Base-by-base conservation (phyloP, 225 moss, liverwort and hornwort species). In the Takakia lepidozioides region DNA sequence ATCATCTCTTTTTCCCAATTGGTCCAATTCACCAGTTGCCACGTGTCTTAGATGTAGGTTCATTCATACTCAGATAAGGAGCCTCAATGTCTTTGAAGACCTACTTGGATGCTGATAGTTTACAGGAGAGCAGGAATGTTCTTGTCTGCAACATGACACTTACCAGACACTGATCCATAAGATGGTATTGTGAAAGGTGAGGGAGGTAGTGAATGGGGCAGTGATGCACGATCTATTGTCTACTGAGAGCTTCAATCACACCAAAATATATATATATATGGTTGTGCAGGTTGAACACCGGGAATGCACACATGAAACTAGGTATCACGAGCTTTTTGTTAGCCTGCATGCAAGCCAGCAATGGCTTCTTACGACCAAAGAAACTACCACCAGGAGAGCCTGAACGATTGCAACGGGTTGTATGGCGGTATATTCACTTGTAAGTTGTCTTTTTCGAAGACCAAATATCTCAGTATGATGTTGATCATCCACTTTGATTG, bases 341-440 rank as follows among this genome's bases (percentile, higher is more conserved):
- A 32, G 75, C 82, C 48, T 78, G 75, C 58, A 48, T 72, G 55
- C 95, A 98, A 70, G 81, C 76, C 37, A 41, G 50, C 19, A 67
- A 73, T 59, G 95, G 90, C 29, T 85, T 78, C 57, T 59, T 75
- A 21, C 80, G 95, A 26, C 95, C 95, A n/a, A 50, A 77, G 28
- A 83, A 69, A 19, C 34, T 62, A 37, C 25, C 51, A 27, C 49
- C 51, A 27, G 78, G 70, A 9, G 78, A 83, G 69, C 70, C 65
- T 18, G 72, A 73, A 35, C 80, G 71, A 53, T 36, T 72, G 57
- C 30, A 69, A 41, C 70, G 95, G 48, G 73, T 63, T 16, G 27
- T 87, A 11, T 98, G 95, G 95, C 70, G 74, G 46, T 98, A 81
- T 43, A 25, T 87, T 21, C 93, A 95, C 60, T 66, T 84, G 70